phyloP scores from a whole-genome alignment of 2,329 filamentous ascomycete species.

The Phaeophleospora eucalypticola region DNA sequence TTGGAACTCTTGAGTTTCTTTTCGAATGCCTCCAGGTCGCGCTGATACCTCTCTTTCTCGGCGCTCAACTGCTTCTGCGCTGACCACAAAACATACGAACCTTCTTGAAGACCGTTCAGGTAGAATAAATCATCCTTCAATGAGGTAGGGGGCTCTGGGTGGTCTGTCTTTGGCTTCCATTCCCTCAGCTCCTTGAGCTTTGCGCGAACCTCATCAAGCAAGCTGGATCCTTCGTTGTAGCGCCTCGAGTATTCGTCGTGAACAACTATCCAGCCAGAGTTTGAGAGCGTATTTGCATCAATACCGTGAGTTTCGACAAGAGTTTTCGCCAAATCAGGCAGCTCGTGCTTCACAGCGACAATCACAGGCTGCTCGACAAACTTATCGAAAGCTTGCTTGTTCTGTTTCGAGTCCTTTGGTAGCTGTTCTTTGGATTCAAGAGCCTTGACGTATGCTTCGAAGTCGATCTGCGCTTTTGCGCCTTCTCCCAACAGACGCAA shows the following conservation, averaged over 20 bases:
- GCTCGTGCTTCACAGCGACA: conserved; percentile 51
- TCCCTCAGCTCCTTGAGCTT: conserved; percentile 50
- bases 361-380: conserved; percentile 63
- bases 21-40: conserved; percentile 13
- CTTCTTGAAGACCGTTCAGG: conserved; percentile 47
- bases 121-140: conserved; percentile 48
- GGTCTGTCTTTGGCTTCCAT: conserved; percentile 41
- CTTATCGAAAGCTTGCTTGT: conserved; percentile 47
- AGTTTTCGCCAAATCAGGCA: conserved; percentile 51
- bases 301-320: conserved; percentile 57
- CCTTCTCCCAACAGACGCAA: conserved; percentile 61
- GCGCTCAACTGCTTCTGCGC: conserved; percentile 40
- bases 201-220: conserved; percentile 58
- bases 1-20: neutral
- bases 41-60: conserved; percentile 34
- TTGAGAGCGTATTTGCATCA: conserved; percentile 59
- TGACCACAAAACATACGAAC: conserved; percentile 59
- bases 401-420: conserved; percentile 40
- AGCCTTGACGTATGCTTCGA: conserved; percentile 61
- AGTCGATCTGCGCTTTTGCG: conserved; percentile 56
- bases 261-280: conserved; percentile 29
- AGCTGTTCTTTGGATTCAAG: conserved; percentile 43
- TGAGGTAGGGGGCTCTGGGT: conserved; percentile 26
- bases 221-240: conserved; percentile 42
- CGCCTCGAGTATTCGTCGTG: conserved; percentile 34